Conservation (phyloP, 164 flowering plant species). For the Kingdonia uniflora region DNA sequence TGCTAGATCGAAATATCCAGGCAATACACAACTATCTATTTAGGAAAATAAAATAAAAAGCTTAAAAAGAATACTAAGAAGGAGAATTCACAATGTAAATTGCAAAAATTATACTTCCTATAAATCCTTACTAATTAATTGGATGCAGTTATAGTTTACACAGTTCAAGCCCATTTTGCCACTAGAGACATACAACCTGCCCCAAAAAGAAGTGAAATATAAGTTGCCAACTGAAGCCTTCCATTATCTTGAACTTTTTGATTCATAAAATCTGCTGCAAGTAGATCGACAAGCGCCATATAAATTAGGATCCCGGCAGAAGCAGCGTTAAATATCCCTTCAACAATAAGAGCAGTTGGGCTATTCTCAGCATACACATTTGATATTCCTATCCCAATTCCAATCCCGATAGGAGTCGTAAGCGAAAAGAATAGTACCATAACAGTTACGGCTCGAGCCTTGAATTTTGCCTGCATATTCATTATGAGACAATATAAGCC, state of each 20-base stretch:
- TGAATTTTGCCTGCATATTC: conserved; percentile 30
- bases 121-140: too few species aligned
- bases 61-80: too few species aligned
- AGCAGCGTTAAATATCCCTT: conserved; percentile 35
- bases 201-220: conserved; percentile 27
- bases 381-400: conserved; percentile 29
- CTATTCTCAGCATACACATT: conserved; percentile 24
- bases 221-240: conserved; percentile 21
- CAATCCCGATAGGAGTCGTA: conserved; percentile 40
- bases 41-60: too few species aligned
- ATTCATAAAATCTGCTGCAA: conserved; percentile 36
- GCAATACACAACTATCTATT: too few species aligned
- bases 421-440: conserved; percentile 37
- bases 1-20: too few species aligned
- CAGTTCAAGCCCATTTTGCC: conserved; percentile 30
- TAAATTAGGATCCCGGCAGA: conserved; percentile 37
- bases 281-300: conserved; percentile 39
- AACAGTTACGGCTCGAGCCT: conserved; percentile 2
- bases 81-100: too few species aligned
- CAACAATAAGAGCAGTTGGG: conserved; percentile 28
- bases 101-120: too few species aligned
- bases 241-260: conserved; percentile 21
- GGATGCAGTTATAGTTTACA: too few species aligned
- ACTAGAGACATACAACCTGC: conserved; percentile 30
- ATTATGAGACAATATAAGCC: not conserved